Percentiles rank a stretch among this genome's conserved stretches.
Evolutionary conservation across 2,329 filamentous ascomycete species (phyloP).

Genomic region (Penicillium sp.): DNA sequence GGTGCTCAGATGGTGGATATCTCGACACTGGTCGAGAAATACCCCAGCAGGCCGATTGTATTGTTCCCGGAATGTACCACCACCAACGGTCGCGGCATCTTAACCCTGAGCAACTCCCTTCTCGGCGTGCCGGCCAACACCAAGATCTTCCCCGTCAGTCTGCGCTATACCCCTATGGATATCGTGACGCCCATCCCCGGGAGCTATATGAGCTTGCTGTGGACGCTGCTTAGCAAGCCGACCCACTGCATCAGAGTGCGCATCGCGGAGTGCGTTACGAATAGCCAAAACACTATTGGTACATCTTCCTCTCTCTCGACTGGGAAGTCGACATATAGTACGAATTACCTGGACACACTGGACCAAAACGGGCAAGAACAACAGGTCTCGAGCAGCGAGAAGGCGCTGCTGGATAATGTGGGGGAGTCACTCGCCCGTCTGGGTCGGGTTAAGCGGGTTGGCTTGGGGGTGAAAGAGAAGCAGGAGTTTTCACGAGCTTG

Average conservation of each 20-base stretch:
- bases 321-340: constrained; percentile 37
- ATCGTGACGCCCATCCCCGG: constrained; percentile 87
- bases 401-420: constrained; percentile 70
- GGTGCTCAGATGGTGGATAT: constrained; percentile 58
- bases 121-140: constrained; percentile 63
- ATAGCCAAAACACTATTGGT: constrained; percentile 26
- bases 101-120: constrained; percentile 77
- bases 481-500: constrained; percentile 73
- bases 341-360: constrained; percentile 48
- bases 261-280: constrained; percentile 69
- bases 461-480: constrained; percentile 80
- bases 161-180: constrained; percentile 84
- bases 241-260: constrained; percentile 89
- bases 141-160: constrained; percentile 84
- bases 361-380: constrained; percentile 35
- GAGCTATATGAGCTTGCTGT: constrained; percentile 70
- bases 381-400: constrained; percentile 55
- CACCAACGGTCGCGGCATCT: constrained; percentile 85
- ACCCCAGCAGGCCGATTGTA: constrained; percentile 74
- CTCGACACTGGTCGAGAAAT: constrained; percentile 59
- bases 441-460: constrained; percentile 84
- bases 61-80: constrained; percentile 94
- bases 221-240: constrained; percentile 78
- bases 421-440: constrained; percentile 83
- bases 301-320: constrained; percentile 7